phyloP scores from a whole-genome alignment of 768 basidiomycete species.

The Guyanaporus albipodus region DNA sequence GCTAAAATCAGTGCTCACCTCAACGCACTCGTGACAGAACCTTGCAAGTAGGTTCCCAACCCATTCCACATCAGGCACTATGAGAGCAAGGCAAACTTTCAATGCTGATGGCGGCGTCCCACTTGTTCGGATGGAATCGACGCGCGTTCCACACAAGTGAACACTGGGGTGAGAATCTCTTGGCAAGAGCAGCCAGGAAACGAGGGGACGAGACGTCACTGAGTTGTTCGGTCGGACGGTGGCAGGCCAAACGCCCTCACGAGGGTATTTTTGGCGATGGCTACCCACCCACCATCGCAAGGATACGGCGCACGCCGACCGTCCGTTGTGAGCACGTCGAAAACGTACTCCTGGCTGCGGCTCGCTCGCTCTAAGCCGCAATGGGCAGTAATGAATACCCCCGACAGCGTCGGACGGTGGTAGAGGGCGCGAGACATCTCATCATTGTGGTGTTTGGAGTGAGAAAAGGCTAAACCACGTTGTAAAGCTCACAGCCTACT shows the following conservation, averaged over 20 bases:
- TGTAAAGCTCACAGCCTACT: conserved; percentile 1
- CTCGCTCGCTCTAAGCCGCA: neutral
- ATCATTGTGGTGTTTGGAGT: neutral
- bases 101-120: conserved; percentile 9
- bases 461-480: conserved; percentile 26
- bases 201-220: too few relatives aligned
- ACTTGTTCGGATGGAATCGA: neutral
- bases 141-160: conserved; percentile 5
- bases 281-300: neutral
- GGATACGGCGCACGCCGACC: neutral
- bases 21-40: conserved; percentile 12
- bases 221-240: too few relatives aligned
- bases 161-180: conserved; percentile 2
- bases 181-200: neutral
- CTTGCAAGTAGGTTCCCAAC: conserved; percentile 12
- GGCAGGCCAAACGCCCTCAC: neutral
- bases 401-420: neutral
- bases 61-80: conserved; percentile 13
- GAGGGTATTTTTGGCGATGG: neutral
- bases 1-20: conserved; percentile 13
- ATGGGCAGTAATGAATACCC: neutral
- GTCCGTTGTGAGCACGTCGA: neutral
- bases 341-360: neutral
- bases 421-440: neutral
- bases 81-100: conserved; percentile 8